A percentile compares a stretch with the other conserved stretches of the same genome.
Evolutionary conservation across 2,329 filamentous ascomycete species (phyloP).

Genomic region (Berkeleyomyces basicola): DNA sequence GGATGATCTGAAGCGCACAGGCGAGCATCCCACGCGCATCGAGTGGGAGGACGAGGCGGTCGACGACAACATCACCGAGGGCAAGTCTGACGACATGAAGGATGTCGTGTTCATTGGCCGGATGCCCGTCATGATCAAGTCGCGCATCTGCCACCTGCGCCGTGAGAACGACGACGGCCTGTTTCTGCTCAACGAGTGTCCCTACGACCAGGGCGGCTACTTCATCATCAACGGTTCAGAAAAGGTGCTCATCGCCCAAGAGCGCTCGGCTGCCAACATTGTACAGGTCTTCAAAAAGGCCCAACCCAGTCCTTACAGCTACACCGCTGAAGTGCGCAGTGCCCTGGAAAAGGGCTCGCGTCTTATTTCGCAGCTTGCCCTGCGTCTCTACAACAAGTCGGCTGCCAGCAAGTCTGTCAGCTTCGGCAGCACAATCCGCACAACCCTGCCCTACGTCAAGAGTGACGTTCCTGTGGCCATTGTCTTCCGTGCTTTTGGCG

Average conservation of each 20-base stretch:
- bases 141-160: conserved; percentile 80
- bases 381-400: conserved; percentile 80
- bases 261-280: conserved; percentile 93
- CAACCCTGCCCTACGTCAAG: conserved; percentile 86
- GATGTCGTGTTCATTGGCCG: conserved; percentile 84
- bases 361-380: conserved; percentile 78
- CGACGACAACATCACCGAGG: conserved; percentile 22
- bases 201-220: conserved; percentile 95
- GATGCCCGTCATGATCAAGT: conserved; percentile 95
- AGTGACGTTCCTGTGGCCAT: conserved; percentile 84
- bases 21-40: conserved; percentile 40
- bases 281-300: conserved; percentile 99
- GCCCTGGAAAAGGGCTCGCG: conserved; percentile 92
- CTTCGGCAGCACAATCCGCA: conserved; percentile 76
- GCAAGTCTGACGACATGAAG: conserved; percentile 37
- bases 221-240: conserved; percentile 99
- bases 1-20: conserved; percentile 36
- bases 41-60: conserved; percentile 41
- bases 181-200: conserved; percentile 87
- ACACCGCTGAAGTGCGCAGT: conserved; percentile 89
- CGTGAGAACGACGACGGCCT: conserved; percentile 71
- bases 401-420: conserved; percentile 55
- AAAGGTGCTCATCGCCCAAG: conserved; percentile 95
- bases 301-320: conserved; percentile 76
- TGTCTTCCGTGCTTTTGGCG: conserved; percentile 85